Conservation (phyloP, 2,329 filamentous ascomycete genomes). For the Hymenoscyphus occultus region DNA sequence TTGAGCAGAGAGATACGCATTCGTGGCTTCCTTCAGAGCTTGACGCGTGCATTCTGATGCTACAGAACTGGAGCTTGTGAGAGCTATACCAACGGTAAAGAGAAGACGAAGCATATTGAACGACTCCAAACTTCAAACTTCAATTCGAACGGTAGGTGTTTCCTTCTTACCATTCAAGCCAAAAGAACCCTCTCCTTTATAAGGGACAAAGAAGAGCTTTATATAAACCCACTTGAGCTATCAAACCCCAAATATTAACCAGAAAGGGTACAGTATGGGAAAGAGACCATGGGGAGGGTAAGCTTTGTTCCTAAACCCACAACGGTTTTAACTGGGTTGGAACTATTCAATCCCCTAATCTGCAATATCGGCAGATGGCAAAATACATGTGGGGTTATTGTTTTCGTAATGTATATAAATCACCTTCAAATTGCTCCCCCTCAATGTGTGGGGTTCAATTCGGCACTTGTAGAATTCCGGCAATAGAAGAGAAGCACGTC, state of each 20-base stretch:
- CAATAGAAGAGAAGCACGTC: not conserved
- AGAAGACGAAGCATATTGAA: not conserved
- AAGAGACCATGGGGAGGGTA: not conserved
- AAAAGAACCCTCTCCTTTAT: not conserved
- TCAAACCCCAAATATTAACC: not conserved
- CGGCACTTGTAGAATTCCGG: conserved; percentile 11
- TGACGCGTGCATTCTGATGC: conserved; percentile 15
- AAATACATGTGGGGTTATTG: not conserved
- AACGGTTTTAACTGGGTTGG: not conserved
- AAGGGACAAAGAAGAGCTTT: not conserved
- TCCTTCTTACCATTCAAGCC: too few relatives aligned
- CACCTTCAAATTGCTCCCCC: conserved; percentile 9
- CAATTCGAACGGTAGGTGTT: not conserved
- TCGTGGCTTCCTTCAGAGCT: conserved; percentile 10
- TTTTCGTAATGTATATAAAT: conserved; percentile 3
- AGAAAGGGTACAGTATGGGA: not conserved
- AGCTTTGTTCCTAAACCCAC: not conserved
- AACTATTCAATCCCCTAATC: not conserved
- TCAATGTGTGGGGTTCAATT: conserved; percentile 9
- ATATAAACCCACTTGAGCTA: not conserved
- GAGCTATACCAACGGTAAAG: not conserved
- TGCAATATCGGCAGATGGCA: conserved; percentile 11
- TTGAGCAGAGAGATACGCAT: not conserved
- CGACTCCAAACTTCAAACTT: not conserved
- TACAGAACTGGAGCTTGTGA: not conserved